Evolutionary conservation across 208 protist species (phyloP).

Genomic region (Leptomonas seymouri): DNA sequence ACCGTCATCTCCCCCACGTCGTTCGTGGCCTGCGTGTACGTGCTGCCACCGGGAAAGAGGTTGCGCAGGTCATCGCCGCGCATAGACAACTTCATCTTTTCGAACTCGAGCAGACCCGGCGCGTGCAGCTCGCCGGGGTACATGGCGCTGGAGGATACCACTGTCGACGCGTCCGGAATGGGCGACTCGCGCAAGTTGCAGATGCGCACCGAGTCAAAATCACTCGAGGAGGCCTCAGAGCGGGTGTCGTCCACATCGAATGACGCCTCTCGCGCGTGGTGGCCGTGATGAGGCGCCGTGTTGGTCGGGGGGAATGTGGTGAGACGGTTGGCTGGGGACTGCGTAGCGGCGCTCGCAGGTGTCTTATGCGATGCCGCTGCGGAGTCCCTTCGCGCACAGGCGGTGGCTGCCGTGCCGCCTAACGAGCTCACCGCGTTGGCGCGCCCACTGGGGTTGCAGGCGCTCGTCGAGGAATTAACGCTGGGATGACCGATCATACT

Average conservation of each 20-base stretch:
- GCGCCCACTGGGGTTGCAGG: background rate
- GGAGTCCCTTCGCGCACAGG: background rate
- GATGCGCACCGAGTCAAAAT: slow-evolving; percentile 51
- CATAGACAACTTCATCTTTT: slow-evolving; percentile 65
- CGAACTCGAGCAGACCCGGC: slow-evolving; percentile 68
- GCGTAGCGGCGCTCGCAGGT: background rate
- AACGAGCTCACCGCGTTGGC: background rate
- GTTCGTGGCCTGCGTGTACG: background rate
- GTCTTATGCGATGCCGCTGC: background rate
- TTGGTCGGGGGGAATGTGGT: slow-evolving; percentile 9
- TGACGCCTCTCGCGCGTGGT: slow-evolving; percentile 10
- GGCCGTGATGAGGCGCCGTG: background rate
- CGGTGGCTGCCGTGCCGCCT: background rate
- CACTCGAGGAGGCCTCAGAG: slow-evolving; percentile 42
- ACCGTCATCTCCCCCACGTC: slow-evolving; percentile 39
- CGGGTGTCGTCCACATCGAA: slow-evolving; percentile 28
- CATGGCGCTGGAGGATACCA: background rate
- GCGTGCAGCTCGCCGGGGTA: slow-evolving; percentile 23
- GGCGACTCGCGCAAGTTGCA: slow-evolving; percentile 24
- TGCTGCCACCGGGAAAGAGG: slow-evolving; percentile 1
- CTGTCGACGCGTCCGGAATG: slow-evolving; percentile 3
- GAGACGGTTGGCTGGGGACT: slow-evolving; percentile 6
- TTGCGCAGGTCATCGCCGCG: slow-evolving; percentile 37
- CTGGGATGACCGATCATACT: slow-evolving; percentile 32
- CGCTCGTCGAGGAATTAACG: background rate